phyloP scores from a whole-genome alignment of 345 rosid species.

The Balakata baccata region DNA sequence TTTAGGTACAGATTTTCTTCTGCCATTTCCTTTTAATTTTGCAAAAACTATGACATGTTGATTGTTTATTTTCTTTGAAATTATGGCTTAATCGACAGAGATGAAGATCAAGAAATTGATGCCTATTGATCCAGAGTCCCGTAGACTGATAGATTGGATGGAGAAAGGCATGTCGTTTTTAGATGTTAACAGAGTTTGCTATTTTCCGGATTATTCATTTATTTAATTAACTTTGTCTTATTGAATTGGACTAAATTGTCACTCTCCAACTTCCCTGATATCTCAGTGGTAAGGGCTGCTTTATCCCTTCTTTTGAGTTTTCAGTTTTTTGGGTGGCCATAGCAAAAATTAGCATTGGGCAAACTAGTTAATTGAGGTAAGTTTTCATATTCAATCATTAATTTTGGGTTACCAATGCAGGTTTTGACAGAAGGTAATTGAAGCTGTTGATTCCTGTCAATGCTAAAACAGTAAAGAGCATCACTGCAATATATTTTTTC shows the following conservation, averaged over 20 bases:
- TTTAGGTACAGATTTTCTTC: conserved; percentile 18
- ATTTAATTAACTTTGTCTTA: background rate
- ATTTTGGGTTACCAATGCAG: conserved; percentile 43
- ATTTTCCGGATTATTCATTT: background rate
- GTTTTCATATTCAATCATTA: background rate
- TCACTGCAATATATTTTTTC: background rate
- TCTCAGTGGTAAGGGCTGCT: conserved; percentile 59
- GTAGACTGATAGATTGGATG: conserved; percentile 98
- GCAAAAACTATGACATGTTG: background rate
- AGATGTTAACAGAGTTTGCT: background rate
- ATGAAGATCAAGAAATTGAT: conserved; percentile 96
- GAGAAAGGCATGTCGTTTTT: conserved; percentile 67
- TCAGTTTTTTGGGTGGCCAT: background rate
- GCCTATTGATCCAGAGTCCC: conserved; percentile 96
- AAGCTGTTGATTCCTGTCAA: conserved; percentile 17
- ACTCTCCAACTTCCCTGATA: conserved; percentile 80
- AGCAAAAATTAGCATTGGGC: background rate
- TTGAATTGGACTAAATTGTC: background rate
- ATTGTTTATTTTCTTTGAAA: conserved; percentile 3
- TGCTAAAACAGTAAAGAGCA: conserved; percentile 18
- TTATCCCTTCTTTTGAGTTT: background rate
- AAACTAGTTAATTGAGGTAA: background rate
- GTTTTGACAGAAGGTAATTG: conserved; percentile 67
- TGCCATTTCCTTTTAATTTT: background rate
- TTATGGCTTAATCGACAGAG: conserved; percentile 39